Evolutionary conservation across 2,329 filamentous ascomycete genomes (phyloP).

Genomic region (Sporothrix protearum): DNA sequence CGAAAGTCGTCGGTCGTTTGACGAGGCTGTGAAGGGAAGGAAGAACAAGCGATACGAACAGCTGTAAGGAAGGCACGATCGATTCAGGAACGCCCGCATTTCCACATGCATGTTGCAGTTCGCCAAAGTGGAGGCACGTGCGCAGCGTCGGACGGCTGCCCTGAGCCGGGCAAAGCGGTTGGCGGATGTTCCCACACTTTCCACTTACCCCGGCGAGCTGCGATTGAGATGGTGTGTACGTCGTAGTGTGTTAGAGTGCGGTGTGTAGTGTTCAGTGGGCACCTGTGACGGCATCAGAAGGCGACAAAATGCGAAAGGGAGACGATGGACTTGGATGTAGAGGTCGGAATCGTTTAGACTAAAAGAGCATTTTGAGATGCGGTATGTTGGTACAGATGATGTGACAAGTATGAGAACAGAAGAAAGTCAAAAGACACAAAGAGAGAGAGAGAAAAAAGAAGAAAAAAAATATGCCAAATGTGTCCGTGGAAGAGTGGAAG

Average conservation of each 20-base stretch:
- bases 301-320: background rate
- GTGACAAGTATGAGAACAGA: background rate
- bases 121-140: background rate
- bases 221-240: too few relatives aligned
- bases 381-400: background rate
- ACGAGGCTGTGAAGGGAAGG: background rate
- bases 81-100: background rate
- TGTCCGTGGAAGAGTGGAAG: background rate
- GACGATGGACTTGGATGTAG: background rate
- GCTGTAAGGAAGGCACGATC: background rate
- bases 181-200: background rate
- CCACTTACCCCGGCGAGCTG: background rate
- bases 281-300: background rate
- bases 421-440: background rate
- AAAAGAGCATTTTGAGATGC: background rate
- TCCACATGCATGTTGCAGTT: background rate
- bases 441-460: background rate
- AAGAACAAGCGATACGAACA: background rate
- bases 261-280: background rate
- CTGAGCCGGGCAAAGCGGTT: background rate
- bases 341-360: background rate
- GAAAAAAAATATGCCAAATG: background rate
- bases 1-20: background rate
- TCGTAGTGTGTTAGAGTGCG: too few relatives aligned
- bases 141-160: background rate